Evolutionary conservation across 768 basidiomycete species (phyloP).

Genomic region (Lyophyllum decastes): DNA sequence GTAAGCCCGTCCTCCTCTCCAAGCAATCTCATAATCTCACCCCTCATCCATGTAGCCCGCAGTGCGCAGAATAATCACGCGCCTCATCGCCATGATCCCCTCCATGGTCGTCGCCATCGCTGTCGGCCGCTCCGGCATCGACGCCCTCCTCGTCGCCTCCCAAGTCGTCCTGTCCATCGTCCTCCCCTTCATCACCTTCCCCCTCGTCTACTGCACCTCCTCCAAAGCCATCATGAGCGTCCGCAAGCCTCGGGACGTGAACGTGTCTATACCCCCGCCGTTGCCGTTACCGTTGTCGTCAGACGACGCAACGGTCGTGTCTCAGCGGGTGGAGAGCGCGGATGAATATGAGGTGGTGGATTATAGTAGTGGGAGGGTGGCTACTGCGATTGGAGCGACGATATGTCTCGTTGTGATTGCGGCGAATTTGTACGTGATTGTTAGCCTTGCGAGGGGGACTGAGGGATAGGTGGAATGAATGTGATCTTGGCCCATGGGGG

Average conservation of each 20-base stretch:
- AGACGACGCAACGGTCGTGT: not conserved
- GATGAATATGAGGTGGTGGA: conserved; percentile 47
- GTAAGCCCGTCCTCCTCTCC: conserved; percentile 36
- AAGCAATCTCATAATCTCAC: conserved; percentile 2
- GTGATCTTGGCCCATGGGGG: not conserved
- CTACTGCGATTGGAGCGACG: conserved; percentile 48
- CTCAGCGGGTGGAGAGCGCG: conserved; percentile 23
- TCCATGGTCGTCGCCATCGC: conserved; percentile 77
- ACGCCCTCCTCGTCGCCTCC: conserved; percentile 78
- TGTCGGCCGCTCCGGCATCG: conserved; percentile 69
- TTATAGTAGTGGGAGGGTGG: conserved; percentile 61
- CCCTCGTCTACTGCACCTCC: conserved; percentile 76
- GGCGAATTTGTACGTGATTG: conserved; percentile 79
- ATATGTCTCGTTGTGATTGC: conserved; percentile 68
- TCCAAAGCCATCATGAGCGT: conserved; percentile 73
- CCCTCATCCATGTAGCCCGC: conserved; percentile 49
- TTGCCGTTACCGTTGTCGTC: not conserved
- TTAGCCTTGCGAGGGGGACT: conserved; percentile 41
- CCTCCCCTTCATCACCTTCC: conserved; percentile 84
- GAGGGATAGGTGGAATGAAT: not conserved
- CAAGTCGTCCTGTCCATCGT: conserved; percentile 86
- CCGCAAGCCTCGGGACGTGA: conserved; percentile 37
- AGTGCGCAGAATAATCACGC: conserved; percentile 79
- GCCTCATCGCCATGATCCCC: conserved; percentile 80
- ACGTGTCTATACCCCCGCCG: too few relatives aligned